Conservation (phyloP, 208 protist species). For the Crithidia acanthocephali region DNA sequence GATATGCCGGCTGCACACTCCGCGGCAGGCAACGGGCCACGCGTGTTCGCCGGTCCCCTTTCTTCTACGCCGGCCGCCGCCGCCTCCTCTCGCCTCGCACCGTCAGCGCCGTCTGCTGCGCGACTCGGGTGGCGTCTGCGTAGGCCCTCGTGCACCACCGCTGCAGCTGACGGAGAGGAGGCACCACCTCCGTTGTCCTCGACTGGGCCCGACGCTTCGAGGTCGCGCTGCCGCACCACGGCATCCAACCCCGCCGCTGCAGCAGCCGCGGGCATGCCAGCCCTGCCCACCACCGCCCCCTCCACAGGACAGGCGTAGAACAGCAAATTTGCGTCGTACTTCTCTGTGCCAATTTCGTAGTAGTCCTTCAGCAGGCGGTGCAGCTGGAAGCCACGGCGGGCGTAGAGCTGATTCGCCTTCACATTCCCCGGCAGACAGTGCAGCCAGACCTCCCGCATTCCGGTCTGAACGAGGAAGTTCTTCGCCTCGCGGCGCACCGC, state of each 20-base stretch:
- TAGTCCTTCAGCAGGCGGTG: slow-evolving; percentile 41
- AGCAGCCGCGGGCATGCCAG: neutral
- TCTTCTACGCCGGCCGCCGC: neutral
- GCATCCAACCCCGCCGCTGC: neutral
- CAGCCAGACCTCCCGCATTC: slow-evolving; percentile 75
- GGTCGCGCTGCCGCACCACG: slow-evolving; percentile 13
- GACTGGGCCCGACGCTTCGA: neutral
- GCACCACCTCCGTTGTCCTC: neutral
- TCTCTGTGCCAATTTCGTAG: slow-evolving; percentile 53
- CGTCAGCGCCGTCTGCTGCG: neutral
- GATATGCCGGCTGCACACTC: neutral
- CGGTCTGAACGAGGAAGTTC: slow-evolving; percentile 44
- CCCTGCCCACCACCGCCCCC: neutral
- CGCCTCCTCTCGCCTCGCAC: neutral
- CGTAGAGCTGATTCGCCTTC: slow-evolving; percentile 57
- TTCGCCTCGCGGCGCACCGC: slow-evolving; percentile 24
- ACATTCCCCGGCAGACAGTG: slow-evolving; percentile 66
- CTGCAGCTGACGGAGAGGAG: neutral
- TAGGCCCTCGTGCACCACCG: neutral
- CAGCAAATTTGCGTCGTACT: slow-evolving; percentile 36
- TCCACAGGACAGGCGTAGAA: slow-evolving; percentile 15
- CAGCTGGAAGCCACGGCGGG: slow-evolving; percentile 51
- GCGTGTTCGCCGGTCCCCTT: neutral
- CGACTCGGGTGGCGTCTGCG: slow-evolving; percentile 4
- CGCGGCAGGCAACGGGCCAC: neutral